Base-by-base conservation (phyloP, 805 yeast genomes). In the Spathaspora gorwiae region DNA sequence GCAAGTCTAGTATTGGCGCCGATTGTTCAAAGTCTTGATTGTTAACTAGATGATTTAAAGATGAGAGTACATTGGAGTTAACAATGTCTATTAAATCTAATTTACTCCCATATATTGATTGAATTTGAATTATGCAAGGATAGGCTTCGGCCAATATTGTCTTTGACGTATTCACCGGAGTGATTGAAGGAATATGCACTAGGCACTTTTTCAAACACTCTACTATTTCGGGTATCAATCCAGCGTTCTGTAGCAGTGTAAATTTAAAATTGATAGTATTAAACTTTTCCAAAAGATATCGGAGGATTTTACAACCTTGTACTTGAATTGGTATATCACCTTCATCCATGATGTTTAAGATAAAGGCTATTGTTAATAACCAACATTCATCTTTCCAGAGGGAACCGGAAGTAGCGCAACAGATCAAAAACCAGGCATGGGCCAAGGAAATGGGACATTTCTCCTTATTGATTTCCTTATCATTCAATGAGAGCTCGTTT, bases 61-160 rank as follows among this genome's bases (percentile, higher is more conserved):
- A 60, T 7, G 60, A 43, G 32, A 66, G 49, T 2, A 66, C 47
- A 39, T 55, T 47, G 1, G 53, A 46, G 35, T 57, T 60, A 0
- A 66, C 35, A 12, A 66, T 38, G 38, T 64, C 68, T 26, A 64
- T 47, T 33, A 48, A 52, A 14, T 48, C 38, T 9, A 46, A 38
- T 8, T 35, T 26, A 3, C 9, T 37, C 11, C 35, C 30, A 31
- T 42, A 35, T 8, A 14, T n/a, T 33, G 6, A 8, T 9, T 30
- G 24, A 14, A 46, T 19, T 13, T 30, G 39, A n/a, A 32, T 15
- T 34, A 46, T 37, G 35, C 40, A 24, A 24, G 42, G 37, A 37
- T 42, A 48, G 11, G 45, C 49, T 7, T 37, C 26, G 24, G 29
- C 5, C 14, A 46, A 29, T 9, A 46, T 34, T 5, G 14, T 27